Evolutionary conservation across 495 filamentous ascomycete genomes (phyloP).

Genomic region (Aspergillus cavernicola): DNA sequence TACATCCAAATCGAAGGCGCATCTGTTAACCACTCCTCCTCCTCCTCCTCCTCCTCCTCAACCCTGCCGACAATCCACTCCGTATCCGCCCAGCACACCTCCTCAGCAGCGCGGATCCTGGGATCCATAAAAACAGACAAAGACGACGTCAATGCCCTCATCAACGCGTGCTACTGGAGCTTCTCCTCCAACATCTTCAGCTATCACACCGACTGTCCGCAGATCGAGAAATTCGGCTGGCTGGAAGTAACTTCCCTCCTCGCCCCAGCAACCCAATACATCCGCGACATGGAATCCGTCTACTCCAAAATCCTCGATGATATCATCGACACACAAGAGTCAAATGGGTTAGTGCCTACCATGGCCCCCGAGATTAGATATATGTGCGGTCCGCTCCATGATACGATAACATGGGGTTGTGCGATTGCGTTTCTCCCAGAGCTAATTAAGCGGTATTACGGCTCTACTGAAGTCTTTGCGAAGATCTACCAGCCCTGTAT

Average conservation of each 20-base stretch:
- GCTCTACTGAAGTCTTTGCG: constrained; percentile 22
- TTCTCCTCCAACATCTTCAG: constrained; percentile 30
- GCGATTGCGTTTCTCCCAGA: constrained; percentile 26
- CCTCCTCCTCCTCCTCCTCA: too few species aligned
- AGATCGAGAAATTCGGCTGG: constrained; percentile 33
- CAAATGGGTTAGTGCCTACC: constrained; percentile 25
- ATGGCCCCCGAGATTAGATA: constrained; percentile 31
- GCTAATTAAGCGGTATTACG: constrained; percentile 23
- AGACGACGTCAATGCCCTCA: constrained; percentile 22
- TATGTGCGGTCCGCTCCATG: constrained; percentile 32
- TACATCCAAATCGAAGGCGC: constrained; percentile 29
- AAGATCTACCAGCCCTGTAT: constrained; percentile 22
- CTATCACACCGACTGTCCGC: constrained; percentile 31
- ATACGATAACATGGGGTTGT: constrained; percentile 31
- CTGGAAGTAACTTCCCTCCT: constrained; percentile 28
- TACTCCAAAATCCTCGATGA: constrained; percentile 31
- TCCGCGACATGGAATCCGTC: constrained; percentile 27
- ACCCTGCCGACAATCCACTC: constrained; percentile 24
- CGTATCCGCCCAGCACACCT: constrained; percentile 22
- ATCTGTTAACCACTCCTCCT: constrained; percentile 7
- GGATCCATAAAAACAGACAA: constrained; percentile 28
- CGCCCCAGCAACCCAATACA: constrained; percentile 28
- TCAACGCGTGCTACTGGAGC: constrained; percentile 26
- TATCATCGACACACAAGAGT: constrained; percentile 27
- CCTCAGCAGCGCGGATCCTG: constrained; percentile 23